Percentiles rank a stretch among this genome's conserved stretches.
Conservation (phyloP, 1,284 basidiomycete genomes). For the Vanrija humicola region DNA sequence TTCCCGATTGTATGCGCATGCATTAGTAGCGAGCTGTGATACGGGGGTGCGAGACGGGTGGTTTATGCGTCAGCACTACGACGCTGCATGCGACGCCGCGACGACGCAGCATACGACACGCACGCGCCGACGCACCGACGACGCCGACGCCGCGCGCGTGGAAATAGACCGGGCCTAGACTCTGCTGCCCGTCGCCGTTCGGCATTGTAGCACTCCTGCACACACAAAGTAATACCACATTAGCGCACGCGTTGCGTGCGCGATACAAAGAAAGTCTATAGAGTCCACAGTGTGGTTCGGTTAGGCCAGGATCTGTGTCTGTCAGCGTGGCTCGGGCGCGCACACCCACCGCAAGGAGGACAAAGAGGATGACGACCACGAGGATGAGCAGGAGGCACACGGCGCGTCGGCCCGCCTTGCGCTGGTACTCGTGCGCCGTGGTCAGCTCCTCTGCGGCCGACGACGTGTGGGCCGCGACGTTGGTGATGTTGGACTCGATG, state of each 20-base stretch:
- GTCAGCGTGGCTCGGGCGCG: not conserved
- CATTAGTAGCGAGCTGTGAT: not conserved
- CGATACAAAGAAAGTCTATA: not conserved
- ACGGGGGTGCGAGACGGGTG: not conserved
- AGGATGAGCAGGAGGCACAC: slow-evolving; percentile 86
- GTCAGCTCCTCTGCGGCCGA: slow-evolving; percentile 83
- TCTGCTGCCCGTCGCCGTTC: too few species aligned
- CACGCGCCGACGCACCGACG: too few species aligned
- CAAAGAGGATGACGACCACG: slow-evolving; percentile 79
- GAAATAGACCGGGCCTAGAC: too few species aligned
- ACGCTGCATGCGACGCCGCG: too few species aligned
- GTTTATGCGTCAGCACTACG: too few species aligned
- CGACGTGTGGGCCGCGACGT: slow-evolving; percentile 76
- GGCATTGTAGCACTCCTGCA: not conserved
- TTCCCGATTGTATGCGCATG: not conserved
- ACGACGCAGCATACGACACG: too few species aligned
- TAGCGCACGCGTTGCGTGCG: not conserved
- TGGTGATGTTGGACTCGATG: slow-evolving; percentile 90
- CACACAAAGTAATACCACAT: not conserved
- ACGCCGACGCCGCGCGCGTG: too few species aligned
- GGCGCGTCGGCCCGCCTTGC: slow-evolving; percentile 84
- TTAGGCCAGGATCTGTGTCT: slow-evolving; percentile 22
- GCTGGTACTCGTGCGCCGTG: slow-evolving; percentile 89
- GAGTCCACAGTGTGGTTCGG: not conserved
- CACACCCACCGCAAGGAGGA: slow-evolving; percentile 79